These are phyloP conservation scores for Camellia oleifera DNA, from an alignment of 179 eudicot genomes.

Conservation along the genomic window DNA sequence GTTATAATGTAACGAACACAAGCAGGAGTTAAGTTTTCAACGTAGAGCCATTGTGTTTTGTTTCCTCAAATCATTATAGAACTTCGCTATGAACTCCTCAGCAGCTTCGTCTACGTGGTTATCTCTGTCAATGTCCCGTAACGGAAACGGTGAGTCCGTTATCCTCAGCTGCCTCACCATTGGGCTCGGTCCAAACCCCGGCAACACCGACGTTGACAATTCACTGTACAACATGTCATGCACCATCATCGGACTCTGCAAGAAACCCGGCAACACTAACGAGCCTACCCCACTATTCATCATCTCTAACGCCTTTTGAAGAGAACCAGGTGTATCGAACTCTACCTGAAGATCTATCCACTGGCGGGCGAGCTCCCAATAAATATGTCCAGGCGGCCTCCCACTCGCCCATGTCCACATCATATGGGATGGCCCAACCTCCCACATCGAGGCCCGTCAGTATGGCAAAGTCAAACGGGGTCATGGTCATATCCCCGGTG, in stretches of 20 bases:
- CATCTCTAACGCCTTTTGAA: constrained; percentile 31
- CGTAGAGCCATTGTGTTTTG: constrained; percentile 22
- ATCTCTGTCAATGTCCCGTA: constrained; percentile 24
- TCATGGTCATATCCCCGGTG: too few species aligned
- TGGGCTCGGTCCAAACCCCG: constrained; percentile 56
- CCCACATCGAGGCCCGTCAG: too few species aligned
- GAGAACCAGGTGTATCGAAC: too few species aligned
- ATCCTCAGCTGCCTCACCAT: constrained; percentile 50
- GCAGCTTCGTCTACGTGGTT: constrained; percentile 54
- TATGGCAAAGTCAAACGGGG: too few species aligned
- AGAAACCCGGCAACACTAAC: constrained; percentile 38
- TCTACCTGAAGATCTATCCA: too few species aligned
- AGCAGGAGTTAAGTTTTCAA: neutral
- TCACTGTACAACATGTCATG: constrained; percentile 36
- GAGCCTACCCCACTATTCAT: constrained; percentile 37
- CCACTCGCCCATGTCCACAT: too few species aligned
- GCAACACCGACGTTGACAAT: constrained; percentile 36
- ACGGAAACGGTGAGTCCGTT: constrained; percentile 59
- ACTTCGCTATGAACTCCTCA: constrained; percentile 50
- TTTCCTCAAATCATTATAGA: constrained; percentile 45
- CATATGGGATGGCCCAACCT: too few species aligned
- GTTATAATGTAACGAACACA: too few species aligned
- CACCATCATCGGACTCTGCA: constrained; percentile 35
- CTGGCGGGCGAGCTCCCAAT: too few species aligned
- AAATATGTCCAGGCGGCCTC: too few species aligned